Evolutionary conservation across 768 basidiomycete genomes (phyloP).

Genomic region (Agrocybe praecox): DNA sequence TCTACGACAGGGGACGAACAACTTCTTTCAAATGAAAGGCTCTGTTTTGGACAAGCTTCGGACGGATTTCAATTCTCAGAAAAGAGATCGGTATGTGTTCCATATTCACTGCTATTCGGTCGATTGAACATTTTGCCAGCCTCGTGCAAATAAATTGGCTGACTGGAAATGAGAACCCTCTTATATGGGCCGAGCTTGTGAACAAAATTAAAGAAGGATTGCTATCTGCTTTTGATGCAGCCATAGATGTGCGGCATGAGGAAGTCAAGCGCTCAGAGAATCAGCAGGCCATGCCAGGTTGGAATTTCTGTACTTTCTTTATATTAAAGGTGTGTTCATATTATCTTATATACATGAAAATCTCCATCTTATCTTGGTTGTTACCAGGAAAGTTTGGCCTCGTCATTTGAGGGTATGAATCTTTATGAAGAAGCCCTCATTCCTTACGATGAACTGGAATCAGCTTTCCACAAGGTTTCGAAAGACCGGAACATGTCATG

Average conservation of each 20-base stretch:
- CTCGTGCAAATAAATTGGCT: conserved; percentile 85
- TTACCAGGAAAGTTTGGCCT: conserved; percentile 87
- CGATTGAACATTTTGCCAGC: conserved; percentile 38
- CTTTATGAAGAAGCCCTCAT: conserved; percentile 87
- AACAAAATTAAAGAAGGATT: conserved; percentile 91
- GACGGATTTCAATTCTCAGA: conserved; percentile 90
- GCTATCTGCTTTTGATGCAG: conserved; percentile 80
- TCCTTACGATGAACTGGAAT: conserved; percentile 92
- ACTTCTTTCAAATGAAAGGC: conserved; percentile 83
- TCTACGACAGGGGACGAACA: conserved; percentile 51
- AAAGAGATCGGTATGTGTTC: conserved; percentile 71
- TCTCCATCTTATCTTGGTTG: conserved; percentile 20
- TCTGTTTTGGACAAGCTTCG: conserved; percentile 88
- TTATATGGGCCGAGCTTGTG: conserved; percentile 85
- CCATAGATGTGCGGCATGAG: conserved; percentile 81
- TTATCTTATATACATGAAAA: neutral
- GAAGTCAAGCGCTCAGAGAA: conserved; percentile 89
- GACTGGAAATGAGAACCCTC: conserved; percentile 69
- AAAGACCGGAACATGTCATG: conserved; percentile 87
- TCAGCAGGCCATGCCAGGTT: conserved; percentile 91
- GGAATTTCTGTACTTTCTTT: conserved; percentile 99
- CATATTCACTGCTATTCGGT: conserved; percentile 2
- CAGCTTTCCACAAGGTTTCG: conserved; percentile 72
- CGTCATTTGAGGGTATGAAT: conserved; percentile 88
- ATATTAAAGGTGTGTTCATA: conserved; percentile 73